Evolutionary conservation across 2,329 filamentous ascomycete species (phyloP).

Genomic region (Alternaria atra): DNA sequence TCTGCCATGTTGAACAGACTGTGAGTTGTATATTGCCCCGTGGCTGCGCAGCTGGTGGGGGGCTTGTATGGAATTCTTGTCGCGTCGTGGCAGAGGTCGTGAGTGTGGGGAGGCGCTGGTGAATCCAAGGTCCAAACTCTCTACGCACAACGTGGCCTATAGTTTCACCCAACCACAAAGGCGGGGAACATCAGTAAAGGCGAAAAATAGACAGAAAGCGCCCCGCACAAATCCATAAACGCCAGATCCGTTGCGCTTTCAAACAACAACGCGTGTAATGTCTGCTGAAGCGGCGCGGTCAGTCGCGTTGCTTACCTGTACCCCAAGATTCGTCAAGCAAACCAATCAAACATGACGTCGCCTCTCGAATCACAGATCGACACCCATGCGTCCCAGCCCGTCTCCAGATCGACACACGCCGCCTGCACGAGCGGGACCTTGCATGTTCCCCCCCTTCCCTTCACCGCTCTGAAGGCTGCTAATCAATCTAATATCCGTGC

Average conservation of each 20-base stretch:
- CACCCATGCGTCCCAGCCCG: slow-evolving; percentile 14
- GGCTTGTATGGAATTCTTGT: too few species aligned
- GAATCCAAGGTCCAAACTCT: not conserved
- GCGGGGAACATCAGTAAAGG: not conserved
- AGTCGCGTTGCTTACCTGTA: not conserved
- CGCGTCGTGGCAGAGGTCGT: not conserved
- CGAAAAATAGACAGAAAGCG: not conserved
- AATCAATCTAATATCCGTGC: not conserved
- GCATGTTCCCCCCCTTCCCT: slow-evolving; percentile 12
- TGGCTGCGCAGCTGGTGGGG: too few species aligned
- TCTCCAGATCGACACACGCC: slow-evolving; percentile 19
- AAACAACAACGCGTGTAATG: not conserved
- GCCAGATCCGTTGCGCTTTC: not conserved
- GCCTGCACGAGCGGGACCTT: slow-evolving; percentile 29
- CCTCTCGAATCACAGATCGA: slow-evolving; percentile 12
- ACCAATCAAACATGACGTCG: slow-evolving; percentile 22
- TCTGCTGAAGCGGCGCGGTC: not conserved
- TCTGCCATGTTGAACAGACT: slow-evolving; percentile 37
- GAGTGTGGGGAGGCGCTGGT: not conserved
- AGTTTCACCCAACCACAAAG: not conserved
- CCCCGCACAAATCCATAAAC: not conserved
- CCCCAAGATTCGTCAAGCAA: not conserved
- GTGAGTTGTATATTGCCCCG: not conserved
- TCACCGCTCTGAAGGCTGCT: slow-evolving; percentile 20
- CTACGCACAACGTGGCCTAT: not conserved